Conservation (phyloP, 2,329 filamentous ascomycete species). For the Bipolaris oryzae region DNA sequence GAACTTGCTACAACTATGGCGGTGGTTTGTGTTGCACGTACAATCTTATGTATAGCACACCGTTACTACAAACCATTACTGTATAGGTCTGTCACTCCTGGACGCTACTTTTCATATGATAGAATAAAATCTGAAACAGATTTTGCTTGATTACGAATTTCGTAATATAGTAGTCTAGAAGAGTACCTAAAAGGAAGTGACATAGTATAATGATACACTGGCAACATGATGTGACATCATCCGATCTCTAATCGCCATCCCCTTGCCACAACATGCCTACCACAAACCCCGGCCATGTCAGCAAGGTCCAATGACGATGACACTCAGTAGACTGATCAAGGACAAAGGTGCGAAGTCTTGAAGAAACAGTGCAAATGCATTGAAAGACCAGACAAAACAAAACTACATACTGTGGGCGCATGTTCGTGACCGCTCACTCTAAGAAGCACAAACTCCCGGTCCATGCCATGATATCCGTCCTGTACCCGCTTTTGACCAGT, state of each 20-base stretch:
- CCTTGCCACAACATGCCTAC: not conserved
- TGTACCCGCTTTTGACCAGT: conserved; percentile 12
- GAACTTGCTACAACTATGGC: not conserved
- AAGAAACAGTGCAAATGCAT: conserved; percentile 7
- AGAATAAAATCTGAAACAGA: not conserved
- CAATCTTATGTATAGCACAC: not conserved
- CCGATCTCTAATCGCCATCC: not conserved
- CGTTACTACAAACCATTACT: not conserved
- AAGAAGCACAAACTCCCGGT: conserved; percentile 15
- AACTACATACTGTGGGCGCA: conserved; percentile 12
- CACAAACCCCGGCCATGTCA: not conserved
- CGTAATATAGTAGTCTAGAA: not conserved
- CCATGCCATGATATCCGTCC: conserved; percentile 15
- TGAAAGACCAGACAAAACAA: conserved; percentile 3
- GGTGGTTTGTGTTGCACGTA: not conserved
- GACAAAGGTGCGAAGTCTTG: not conserved
- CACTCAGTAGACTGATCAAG: too few relatives aligned
- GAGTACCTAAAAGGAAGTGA: not conserved
- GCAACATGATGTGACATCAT: not conserved
- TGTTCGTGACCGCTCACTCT: conserved; percentile 17
- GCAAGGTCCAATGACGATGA: not conserved
- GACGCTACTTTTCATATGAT: not conserved
- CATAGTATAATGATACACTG: not conserved
- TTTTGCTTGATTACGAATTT: not conserved
- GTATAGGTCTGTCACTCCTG: not conserved